Conservation (phyloP, 139 green algal genomes). For the Asterochloris erici region DNA sequence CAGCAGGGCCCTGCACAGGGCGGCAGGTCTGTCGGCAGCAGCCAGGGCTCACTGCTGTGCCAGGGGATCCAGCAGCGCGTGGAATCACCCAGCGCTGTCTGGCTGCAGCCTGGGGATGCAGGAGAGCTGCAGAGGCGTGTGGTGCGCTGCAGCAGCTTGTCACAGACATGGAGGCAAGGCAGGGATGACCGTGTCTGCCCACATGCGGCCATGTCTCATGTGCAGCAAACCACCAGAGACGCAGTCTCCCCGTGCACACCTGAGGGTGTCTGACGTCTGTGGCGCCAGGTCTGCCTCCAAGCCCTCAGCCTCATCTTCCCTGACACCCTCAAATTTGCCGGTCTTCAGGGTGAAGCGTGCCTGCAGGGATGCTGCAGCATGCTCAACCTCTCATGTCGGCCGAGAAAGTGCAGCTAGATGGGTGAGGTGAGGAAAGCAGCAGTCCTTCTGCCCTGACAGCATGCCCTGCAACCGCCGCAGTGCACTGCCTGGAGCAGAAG, state of each 20-base stretch:
- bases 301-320: conserved; percentile 58
- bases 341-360: conserved; percentile 35
- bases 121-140: too few species aligned
- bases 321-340: conserved; percentile 64
- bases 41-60: conserved; percentile 13
- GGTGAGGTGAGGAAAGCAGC: background rate
- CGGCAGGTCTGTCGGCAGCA: background rate
- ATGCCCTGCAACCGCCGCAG: too few species aligned
- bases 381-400: background rate
- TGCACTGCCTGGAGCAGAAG: too few species aligned
- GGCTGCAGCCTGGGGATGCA: too few species aligned
- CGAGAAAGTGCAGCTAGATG: background rate
- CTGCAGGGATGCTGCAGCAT: conserved; percentile 22
- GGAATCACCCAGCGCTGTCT: too few species aligned
- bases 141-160: too few species aligned
- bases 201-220: too few species aligned
- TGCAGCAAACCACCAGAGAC: too few species aligned
- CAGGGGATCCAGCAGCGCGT: background rate
- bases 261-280: conserved; percentile 39
- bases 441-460: too few species aligned
- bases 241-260: background rate
- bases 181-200: too few species aligned
- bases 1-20: conserved; percentile 7
- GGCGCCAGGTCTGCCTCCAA: conserved; percentile 62
- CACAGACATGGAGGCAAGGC: too few species aligned